These are phyloP conservation scores for Pelargonium nanum DNA, from an alignment of 345 rosid genomes.

Conservation along the genomic window DNA sequence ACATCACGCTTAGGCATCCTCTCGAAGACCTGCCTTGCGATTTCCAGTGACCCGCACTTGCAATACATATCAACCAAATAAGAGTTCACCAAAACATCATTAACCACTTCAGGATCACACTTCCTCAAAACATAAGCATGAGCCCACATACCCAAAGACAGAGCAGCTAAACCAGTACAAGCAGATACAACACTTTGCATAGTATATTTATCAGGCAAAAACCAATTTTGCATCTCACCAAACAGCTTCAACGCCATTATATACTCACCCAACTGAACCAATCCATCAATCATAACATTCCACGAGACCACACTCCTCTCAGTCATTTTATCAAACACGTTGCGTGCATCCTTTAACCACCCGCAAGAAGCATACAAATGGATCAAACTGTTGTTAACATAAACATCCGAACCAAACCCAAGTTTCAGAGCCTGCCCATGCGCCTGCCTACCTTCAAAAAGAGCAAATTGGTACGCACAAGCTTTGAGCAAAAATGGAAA, in stretches of 20 bases:
- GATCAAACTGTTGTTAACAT: conserved; percentile 65
- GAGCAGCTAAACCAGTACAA: conserved; percentile 58
- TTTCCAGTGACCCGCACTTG: conserved; percentile 54
- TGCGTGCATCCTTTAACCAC: conserved; percentile 33
- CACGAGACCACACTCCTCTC: conserved; percentile 64
- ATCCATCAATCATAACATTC: conserved; percentile 62
- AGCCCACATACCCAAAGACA: conserved; percentile 63
- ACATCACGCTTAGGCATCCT: conserved; percentile 48
- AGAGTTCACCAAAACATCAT: conserved; percentile 47
- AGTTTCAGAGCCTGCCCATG: conserved; percentile 57
- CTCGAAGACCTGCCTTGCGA: conserved; percentile 54
- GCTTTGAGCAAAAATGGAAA: conserved; percentile 81
- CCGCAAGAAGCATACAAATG: conserved; percentile 70
- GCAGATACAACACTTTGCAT: conserved; percentile 59
- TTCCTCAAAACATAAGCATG: conserved; percentile 50
- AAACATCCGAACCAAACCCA: conserved; percentile 54
- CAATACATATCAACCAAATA: conserved; percentile 74
- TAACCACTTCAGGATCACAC: conserved; percentile 16
- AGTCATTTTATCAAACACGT: conserved; percentile 56
- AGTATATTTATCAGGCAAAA: conserved; percentile 61
- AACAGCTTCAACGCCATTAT: conserved; percentile 39
- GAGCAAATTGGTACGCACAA: conserved; percentile 53
- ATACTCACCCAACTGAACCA: conserved; percentile 54
- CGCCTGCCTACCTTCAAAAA: conserved; percentile 53
- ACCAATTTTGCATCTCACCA: conserved; percentile 35